phyloP scores from a whole-genome alignment of 495 filamentous ascomycete genomes.

The Glonium stellatum region DNA sequence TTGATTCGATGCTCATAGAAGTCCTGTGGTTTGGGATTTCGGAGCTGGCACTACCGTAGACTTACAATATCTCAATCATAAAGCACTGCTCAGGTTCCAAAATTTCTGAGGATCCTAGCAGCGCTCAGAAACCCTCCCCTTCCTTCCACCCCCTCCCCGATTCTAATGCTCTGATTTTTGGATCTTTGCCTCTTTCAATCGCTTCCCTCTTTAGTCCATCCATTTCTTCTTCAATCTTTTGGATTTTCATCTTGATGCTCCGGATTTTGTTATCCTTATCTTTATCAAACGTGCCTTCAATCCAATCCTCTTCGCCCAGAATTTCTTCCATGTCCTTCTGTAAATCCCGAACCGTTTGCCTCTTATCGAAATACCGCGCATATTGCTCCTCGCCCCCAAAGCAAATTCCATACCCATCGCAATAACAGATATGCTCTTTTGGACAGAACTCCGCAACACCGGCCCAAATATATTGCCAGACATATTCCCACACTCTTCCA shows the following conservation, averaged over 20 bases:
- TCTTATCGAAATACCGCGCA: background rate
- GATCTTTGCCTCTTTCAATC: constrained; percentile 8
- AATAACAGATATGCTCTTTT: constrained; percentile 13
- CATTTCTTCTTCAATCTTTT: constrained; percentile 1
- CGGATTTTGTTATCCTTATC: background rate
- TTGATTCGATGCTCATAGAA: no score
- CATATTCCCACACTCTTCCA: constrained; percentile 12
- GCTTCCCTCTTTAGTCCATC: background rate
- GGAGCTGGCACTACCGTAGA: no score
- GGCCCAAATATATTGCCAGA: constrained; percentile 11
- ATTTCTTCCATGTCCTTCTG: background rate
- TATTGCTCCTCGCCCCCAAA: constrained; percentile 9
- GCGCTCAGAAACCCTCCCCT: constrained; percentile 4
- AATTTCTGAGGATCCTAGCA: background rate
- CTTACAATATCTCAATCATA: background rate
- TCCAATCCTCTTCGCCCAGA: background rate
- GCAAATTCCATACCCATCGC: constrained; percentile 13
- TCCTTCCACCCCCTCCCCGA: constrained; percentile 4
- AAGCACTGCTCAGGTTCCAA: background rate
- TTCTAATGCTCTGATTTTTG: constrained; percentile 2
- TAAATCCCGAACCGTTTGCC: background rate
- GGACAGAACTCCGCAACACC: constrained; percentile 10
- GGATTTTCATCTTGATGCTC: background rate
- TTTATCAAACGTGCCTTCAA: background rate
- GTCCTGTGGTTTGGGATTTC: no score